These are phyloP conservation scores for Porpolomopsis calyptriformis DNA, from an alignment of 768 basidiomycete species.

Conservation along the genomic window DNA sequence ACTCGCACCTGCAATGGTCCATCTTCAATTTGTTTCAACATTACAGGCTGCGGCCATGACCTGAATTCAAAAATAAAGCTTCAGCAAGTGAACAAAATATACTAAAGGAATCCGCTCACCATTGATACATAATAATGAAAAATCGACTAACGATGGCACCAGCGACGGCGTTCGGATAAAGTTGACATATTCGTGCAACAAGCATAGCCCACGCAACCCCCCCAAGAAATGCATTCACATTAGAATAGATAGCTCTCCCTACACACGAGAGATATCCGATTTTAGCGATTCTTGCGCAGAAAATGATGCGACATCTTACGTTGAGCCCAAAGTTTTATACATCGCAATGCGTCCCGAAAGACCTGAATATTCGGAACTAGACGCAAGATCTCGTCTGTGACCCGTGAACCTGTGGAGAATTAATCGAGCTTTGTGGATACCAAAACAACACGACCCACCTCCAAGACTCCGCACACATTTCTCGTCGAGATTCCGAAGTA, in stretches of 20 bases:
- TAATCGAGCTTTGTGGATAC: slow-evolving; percentile 2
- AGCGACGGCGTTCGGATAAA: slow-evolving; percentile 91
- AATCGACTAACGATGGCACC: slow-evolving; percentile 95
- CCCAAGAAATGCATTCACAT: slow-evolving; percentile 94
- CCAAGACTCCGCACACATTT: slow-evolving; percentile 90
- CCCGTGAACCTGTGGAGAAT: slow-evolving; percentile 64
- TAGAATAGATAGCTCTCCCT: slow-evolving; percentile 96
- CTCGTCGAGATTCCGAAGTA: slow-evolving; percentile 88
- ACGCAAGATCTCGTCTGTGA: slow-evolving; percentile 90
- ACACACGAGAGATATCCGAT: too few species aligned
- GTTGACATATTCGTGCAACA: slow-evolving; percentile 97
- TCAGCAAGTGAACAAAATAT: background rate
- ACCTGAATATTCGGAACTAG: slow-evolving; percentile 90
- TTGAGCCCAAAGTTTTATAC: slow-evolving; percentile 97
- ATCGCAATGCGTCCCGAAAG: slow-evolving; percentile 88
- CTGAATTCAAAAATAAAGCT: slow-evolving; percentile 29
- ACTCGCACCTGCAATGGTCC: slow-evolving; percentile 88
- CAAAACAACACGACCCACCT: slow-evolving; percentile 34
- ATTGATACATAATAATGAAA: slow-evolving; percentile 97
- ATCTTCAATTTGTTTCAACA: slow-evolving; percentile 93
- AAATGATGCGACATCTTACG: slow-evolving; percentile 30
- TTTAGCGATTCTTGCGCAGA: background rate
- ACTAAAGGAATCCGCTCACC: slow-evolving; percentile 38
- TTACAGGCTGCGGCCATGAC: slow-evolving; percentile 98
- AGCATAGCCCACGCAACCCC: slow-evolving; percentile 99